Evolutionary conservation across 2,329 filamentous ascomycete species (phyloP).

Genomic region (Aspergillus candidus): DNA sequence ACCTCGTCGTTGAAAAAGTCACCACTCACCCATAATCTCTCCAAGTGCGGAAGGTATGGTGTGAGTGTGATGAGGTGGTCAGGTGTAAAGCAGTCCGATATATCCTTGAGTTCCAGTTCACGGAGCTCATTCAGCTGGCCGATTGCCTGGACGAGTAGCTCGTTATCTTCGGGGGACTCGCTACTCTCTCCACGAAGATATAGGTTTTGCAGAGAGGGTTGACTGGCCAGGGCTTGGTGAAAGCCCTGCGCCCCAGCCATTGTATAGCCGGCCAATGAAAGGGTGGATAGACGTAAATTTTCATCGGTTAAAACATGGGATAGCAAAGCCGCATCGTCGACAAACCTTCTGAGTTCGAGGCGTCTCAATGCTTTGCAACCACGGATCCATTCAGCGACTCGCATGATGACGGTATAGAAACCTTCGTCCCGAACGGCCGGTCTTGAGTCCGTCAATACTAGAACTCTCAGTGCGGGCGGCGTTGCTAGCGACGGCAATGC

Average conservation of each 20-base stretch:
- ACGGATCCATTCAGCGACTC: constrained; percentile 50
- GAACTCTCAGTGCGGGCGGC: constrained; percentile 38
- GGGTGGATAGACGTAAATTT: constrained; percentile 20
- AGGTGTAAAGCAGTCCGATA: constrained; percentile 28
- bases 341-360: constrained; percentile 47
- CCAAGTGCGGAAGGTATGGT: constrained; percentile 24
- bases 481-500: constrained; percentile 16
- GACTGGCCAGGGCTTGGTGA: constrained; percentile 23
- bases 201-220: constrained; percentile 23
- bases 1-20: constrained; percentile 24
- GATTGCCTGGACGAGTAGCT: constrained; percentile 26
- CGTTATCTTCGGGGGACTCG: constrained; percentile 20
- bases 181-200: constrained; percentile 26
- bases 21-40: constrained; percentile 30
- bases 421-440: constrained; percentile 44
- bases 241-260: constrained; percentile 20
- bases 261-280: constrained; percentile 26
- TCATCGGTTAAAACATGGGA: constrained; percentile 22
- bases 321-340: constrained; percentile 42
- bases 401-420: constrained; percentile 47
- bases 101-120: constrained; percentile 29
- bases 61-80: constrained; percentile 25
- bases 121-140: constrained; percentile 23
- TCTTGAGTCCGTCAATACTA: constrained; percentile 45
- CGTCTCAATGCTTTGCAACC: constrained; percentile 47